These are phyloP conservation scores for Kluyveromyces nonfermentans DNA, from an alignment of 805 yeast species.

Conservation along the genomic window DNA sequence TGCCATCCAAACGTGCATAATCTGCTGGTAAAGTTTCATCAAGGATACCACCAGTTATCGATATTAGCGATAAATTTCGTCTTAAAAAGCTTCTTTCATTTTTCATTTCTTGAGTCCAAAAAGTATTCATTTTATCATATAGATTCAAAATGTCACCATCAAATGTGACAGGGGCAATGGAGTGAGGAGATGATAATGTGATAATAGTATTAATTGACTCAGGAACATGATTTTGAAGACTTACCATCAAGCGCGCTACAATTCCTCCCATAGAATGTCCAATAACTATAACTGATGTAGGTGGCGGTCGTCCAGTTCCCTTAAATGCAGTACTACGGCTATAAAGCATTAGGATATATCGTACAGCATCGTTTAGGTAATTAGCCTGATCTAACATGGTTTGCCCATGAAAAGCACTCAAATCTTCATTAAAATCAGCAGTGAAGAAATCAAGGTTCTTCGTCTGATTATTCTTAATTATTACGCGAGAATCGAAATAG, in stretches of 20 bases:
- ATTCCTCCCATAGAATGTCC: constrained; percentile 99
- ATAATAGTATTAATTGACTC: constrained; percentile 74
- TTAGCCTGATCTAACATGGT: constrained; percentile 92
- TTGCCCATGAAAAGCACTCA: constrained; percentile 92
- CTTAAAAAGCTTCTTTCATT: constrained; percentile 19
- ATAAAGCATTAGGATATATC: constrained; percentile 65
- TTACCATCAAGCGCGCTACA: constrained; percentile 77
- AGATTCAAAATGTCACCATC: constrained; percentile 78
- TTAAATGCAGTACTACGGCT: constrained; percentile 15
- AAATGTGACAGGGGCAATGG: constrained; percentile 85
- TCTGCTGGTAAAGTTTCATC: constrained; percentile 86
- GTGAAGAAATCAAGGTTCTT: constrained; percentile 72
- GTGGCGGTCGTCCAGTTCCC: constrained; percentile 25
- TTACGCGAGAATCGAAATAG: constrained; percentile 32
- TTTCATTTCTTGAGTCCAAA: constrained; percentile 62
- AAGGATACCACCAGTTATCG: constrained; percentile 80
- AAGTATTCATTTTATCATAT: constrained; percentile 64
- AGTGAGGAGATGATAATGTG: constrained; percentile 86
- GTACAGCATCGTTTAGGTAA: constrained; percentile 79
- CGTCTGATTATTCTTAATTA: constrained; percentile 21
- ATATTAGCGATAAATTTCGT: constrained; percentile 55
- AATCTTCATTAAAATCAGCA: constrained; percentile 92
- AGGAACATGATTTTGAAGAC: constrained; percentile 63
- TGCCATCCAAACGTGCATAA: constrained; percentile 62
- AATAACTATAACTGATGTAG: constrained; percentile 63